phyloP scores from a whole-genome alignment of 441 rosid species.

The Adansonia madagascariensis region DNA sequence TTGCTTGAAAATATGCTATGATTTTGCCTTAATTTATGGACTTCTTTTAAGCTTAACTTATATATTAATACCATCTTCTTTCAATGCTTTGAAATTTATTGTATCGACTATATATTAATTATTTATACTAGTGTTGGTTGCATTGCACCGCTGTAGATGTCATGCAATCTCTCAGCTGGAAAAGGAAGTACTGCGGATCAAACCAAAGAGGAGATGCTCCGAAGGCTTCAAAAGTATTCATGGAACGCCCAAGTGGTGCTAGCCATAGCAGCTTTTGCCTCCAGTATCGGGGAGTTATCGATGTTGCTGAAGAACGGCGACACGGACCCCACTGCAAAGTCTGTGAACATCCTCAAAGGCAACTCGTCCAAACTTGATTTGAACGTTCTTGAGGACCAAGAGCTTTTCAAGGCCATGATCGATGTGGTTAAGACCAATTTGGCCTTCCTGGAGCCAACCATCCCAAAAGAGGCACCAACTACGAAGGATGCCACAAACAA shows the following conservation, averaged over 20 bases:
- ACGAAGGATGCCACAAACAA: no score
- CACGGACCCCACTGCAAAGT: constrained; percentile 35
- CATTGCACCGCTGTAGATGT: constrained; percentile 25
- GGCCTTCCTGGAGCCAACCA: no score
- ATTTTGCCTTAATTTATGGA: no score
- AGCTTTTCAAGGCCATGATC: no score
- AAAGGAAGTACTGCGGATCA: constrained; percentile 33
- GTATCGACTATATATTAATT: no score
- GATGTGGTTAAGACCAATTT: no score
- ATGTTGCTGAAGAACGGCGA: constrained; percentile 36
- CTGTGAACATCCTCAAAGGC: constrained; percentile 39
- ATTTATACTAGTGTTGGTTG: no score
- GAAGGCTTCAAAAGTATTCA: constrained; percentile 33
- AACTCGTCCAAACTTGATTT: not conserved
- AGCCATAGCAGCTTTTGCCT: constrained; percentile 47
- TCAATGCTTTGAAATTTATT: not conserved
- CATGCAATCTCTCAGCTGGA: constrained; percentile 37
- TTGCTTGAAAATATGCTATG: not conserved
- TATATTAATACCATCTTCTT: no score
- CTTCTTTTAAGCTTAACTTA: no score
- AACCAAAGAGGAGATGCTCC: constrained; percentile 37
- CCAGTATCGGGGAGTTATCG: constrained; percentile 39
- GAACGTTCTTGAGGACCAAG: no score
- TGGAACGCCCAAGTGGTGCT: constrained; percentile 50
- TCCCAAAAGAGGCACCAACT: no score